Conservation (phyloP, 148 eudicot species). For the Nepenthes mirabilis region DNA sequence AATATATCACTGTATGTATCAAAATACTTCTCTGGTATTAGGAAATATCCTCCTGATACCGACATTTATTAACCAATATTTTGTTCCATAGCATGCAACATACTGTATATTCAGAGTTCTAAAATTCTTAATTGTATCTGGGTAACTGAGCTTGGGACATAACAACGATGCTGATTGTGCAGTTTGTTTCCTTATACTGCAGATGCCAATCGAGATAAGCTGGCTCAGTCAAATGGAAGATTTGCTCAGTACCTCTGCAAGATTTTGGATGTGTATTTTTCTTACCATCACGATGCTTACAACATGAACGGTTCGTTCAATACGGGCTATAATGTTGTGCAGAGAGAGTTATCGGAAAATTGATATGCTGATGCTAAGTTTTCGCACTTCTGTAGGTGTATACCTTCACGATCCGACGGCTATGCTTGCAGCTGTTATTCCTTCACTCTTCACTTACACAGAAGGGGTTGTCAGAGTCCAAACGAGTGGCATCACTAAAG, state of each 20-base stretch:
- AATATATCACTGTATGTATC: no score
- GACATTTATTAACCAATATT: no score
- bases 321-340: background rate
- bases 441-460: constrained; percentile 68
- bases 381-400: constrained; percentile 45
- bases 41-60: no score
- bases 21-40: no score
- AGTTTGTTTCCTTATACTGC: constrained; percentile 2
- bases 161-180: no score
- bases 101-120: no score
- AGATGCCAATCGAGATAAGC: constrained; percentile 70
- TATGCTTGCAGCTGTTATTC: constrained; percentile 76
- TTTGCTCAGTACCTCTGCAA: constrained; percentile 73
- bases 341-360: background rate
- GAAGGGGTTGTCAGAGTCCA: constrained; percentile 91
- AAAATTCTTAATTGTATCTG: no score
- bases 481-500: constrained; percentile 70
- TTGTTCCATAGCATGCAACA: no score
- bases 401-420: constrained; percentile 93
- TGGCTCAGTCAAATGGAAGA: constrained; percentile 49
- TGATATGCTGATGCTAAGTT: constrained; percentile 11
- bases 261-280: constrained; percentile 64
- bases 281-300: constrained; percentile 75
- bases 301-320: constrained; percentile 42
- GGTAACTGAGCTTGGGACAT: no score